Evolutionary conservation across 352 stramenopile genomes (phyloP), one percentile per base, ranked within the genome.

Genomic region (Phytopythium ostracodes): DNA sequence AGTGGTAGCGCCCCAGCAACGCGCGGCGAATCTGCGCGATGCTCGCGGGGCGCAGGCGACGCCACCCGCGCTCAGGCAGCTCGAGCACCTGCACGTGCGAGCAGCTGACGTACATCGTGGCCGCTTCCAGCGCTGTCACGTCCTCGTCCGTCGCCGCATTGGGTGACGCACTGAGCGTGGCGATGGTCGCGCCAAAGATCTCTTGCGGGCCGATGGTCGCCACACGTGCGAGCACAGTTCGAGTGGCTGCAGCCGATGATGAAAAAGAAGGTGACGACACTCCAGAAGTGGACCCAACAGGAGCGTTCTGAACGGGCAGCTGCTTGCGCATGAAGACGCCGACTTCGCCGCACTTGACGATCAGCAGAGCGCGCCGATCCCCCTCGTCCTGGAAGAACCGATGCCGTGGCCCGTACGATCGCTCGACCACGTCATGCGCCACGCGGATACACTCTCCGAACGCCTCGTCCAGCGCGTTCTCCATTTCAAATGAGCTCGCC

Each of bases 401-500:
- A 47, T 92, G 74, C 0, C 79, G 77, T 12, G 77, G 73, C 22
- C 87, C 79, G 56, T 87, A 89, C 5, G 63, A 57, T 27, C 68
- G 66, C 18, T 89, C 77, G 15, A 84, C 68, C 40, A 90, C 70
- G 50, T 92, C 84, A 46, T 91, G 81, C 4, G 82, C 81, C 4
- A 92, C 71, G 35, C 84, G 82, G 36, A 94, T 91, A 54, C 84
- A 91, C 49, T 89, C 75, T 1, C 74, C 75, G 59, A 91, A 88
- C 62, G 91, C 81, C 20, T 57, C 52, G 29, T 57, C 31, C 29
- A 31, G 29, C 33, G 52, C 52, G 20, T 20, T 25, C 35, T 57
- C 52, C n/a, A 44, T 44, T 6, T 46, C 52, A 31, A 42, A 46
- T 20, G 31, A 2, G 12, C 5, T 46, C 18, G n/a, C 17, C 31